Percentiles rank a stretch among this genome's conserved stretches.
phyloP scores from a whole-genome alignment of 345 rosid genomes.

The Gossypium longicalyx region DNA sequence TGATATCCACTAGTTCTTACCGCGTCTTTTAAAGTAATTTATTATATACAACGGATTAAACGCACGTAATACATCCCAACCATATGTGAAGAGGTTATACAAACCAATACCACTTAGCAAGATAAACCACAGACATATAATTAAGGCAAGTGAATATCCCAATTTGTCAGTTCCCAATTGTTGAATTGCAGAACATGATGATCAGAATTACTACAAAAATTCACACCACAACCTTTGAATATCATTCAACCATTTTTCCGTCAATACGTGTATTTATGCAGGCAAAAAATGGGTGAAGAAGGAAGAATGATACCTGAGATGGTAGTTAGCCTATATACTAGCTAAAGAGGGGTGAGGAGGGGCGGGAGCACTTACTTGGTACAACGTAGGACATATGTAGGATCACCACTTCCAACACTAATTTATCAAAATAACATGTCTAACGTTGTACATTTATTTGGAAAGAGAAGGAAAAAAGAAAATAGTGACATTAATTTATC shows the following conservation, averaged over 20 bases:
- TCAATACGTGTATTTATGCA: not conserved
- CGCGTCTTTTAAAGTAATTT: slow-evolving; percentile 48
- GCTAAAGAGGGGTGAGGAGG: no score
- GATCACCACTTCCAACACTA: no score
- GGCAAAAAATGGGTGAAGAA: not conserved
- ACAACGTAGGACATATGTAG: no score
- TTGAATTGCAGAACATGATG: slow-evolving; percentile 40
- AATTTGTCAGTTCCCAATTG: slow-evolving; percentile 71
- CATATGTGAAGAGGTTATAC: slow-evolving; percentile 55
- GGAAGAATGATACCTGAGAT: slow-evolving; percentile 29
- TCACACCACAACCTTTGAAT: slow-evolving; percentile 59
- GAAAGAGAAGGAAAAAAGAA: no score
- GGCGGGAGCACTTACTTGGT: no score
- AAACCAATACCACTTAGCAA: slow-evolving; percentile 56
- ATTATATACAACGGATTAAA: slow-evolving; percentile 55
- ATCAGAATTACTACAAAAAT: slow-evolving; percentile 56
- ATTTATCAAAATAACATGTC: no score
- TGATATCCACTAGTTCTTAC: slow-evolving; percentile 50
- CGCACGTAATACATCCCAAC: slow-evolving; percentile 51
- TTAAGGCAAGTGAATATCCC: slow-evolving; percentile 58
- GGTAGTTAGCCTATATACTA: no score
- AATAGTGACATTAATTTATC: no score
- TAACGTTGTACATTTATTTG: no score
- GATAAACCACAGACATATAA: slow-evolving; percentile 50
- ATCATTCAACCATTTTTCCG: not conserved